Evolutionary conservation across 164 flowering plant genomes (phyloP), one percentile per base, ranked within the genome.

Genomic region (Aristolochia californica): DNA sequence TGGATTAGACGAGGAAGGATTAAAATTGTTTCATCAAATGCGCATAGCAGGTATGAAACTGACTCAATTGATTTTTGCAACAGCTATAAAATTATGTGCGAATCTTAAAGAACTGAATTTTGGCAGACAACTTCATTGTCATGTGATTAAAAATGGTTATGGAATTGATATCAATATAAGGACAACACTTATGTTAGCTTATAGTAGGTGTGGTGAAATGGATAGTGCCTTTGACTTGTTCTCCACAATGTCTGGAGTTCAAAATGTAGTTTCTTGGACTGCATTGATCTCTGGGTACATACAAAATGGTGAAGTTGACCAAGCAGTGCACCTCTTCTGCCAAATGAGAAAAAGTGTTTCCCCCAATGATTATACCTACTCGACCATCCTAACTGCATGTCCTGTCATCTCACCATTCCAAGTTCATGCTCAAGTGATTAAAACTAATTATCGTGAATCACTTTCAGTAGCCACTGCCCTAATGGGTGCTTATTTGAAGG

Each of bases 191-290:
- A 77, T 88, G 89, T 78, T 72, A 20, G 80, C 88, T 51, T 91
- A 83, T 40, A 71, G 70, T 53, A 88, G 81, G 72, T 77, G 83
- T 47, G 18, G 68, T 40, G 77, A 70, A 66, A 80, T 82, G 81
- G 80, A 78, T 63, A 82, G 72, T 62, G 85, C 95, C 15, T 73
- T 71, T 16, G 65, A 62, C 53, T 49, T 83, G 68, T 91, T 91
- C 63, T 62, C 62, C 11, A 56, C 54, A 48, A 70, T 80, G 83
- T 54, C 65, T 55, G 77, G 72, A 55, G 23, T 48, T 64, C 77
- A 58, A 53, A 83, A 70, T 67, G 97, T 93, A 55, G 87, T 87
- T 20, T 75, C 94, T 5, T 88, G 98, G 95, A 93, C 98, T 0
- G 91, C 97, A 28, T 80, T 89, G 76, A 87, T 93, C 45, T 65